Percentiles rank a stretch among this genome's conserved stretches.
phyloP scores from a whole-genome alignment of 2,329 filamentous ascomycete genomes.

The Colletotrichum melonis region DNA sequence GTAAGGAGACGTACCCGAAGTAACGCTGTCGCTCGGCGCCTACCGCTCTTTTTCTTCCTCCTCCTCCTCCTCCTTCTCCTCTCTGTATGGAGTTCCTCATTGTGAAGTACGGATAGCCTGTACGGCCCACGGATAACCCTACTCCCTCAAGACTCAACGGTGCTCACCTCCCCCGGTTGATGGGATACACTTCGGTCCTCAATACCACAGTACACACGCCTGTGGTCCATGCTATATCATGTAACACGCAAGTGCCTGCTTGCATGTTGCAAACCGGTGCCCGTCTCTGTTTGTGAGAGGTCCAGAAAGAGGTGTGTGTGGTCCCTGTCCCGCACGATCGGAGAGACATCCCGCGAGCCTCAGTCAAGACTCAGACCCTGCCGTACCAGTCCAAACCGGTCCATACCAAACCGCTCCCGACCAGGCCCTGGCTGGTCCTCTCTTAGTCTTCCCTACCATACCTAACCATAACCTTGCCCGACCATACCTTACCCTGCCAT shows the following conservation, averaged over 20 bases:
- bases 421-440: slow-evolving; percentile 1
- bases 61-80: neutral
- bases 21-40: slow-evolving; percentile 34
- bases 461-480: slow-evolving; percentile 18
- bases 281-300: slow-evolving; percentile 23
- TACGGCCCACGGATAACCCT: neutral
- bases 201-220: neutral
- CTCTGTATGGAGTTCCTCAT: no score
- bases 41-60: slow-evolving; percentile 15
- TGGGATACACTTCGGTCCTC: neutral
- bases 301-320: slow-evolving; percentile 21
- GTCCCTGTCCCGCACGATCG: slow-evolving; percentile 27
- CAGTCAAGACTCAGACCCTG: slow-evolving; percentile 28
- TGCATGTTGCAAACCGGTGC: slow-evolving; percentile 23
- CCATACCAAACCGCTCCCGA: slow-evolving; percentile 9
- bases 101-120: no score
- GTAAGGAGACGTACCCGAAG: slow-evolving; percentile 28
- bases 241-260: slow-evolving; percentile 31
- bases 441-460: neutral
- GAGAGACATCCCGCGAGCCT: slow-evolving; percentile 34
- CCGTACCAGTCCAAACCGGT: slow-evolving; percentile 10
- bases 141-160: neutral
- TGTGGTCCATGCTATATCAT: slow-evolving; percentile 28
- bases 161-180: neutral
- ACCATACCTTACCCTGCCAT: slow-evolving; percentile 21